Evolutionary conservation across 2,329 filamentous ascomycete species (phyloP).

Genomic region (Arthrobotrys musiformis): DNA sequence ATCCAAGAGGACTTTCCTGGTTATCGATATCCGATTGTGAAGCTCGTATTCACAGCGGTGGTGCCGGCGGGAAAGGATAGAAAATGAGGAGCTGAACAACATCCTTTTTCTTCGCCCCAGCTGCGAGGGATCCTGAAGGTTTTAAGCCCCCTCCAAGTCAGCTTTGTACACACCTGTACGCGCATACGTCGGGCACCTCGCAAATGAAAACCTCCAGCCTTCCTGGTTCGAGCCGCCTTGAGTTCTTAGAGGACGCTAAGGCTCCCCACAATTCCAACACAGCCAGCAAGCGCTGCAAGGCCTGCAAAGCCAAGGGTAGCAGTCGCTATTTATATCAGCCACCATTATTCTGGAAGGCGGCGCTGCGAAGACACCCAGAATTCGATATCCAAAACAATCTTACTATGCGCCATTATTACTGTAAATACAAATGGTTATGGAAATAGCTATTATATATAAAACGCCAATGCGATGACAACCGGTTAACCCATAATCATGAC

Average conservation of each 20-base stretch:
- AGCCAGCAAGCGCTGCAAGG: neutral
- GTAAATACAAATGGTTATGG: too few species aligned
- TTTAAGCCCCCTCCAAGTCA: neutral
- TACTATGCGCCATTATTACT: too few species aligned
- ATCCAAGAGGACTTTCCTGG: too few species aligned
- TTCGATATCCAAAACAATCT: too few species aligned
- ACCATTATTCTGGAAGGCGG: neutral
- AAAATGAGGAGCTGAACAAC: neutral
- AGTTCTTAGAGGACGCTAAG: neutral
- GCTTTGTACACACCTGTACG: neutral
- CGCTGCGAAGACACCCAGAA: too few species aligned
- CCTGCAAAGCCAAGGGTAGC: too few species aligned
- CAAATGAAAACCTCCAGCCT: slow-evolving; percentile 29
- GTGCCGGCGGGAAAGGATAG: neutral
- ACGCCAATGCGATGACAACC: too few species aligned
- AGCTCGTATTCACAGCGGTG: too few species aligned
- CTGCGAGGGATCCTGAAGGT: neutral
- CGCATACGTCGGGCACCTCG: neutral
- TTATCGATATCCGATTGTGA: too few species aligned
- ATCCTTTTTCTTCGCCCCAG: neutral
- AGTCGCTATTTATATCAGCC: neutral
- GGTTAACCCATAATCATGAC: too few species aligned
- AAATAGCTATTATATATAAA: too few species aligned
- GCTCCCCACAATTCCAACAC: slow-evolving; percentile 1
- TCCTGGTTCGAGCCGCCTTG: slow-evolving; percentile 21